These are phyloP conservation scores for Luvunga scandens DNA, from an alignment of 345 rosid species.

Conservation along the genomic window DNA sequence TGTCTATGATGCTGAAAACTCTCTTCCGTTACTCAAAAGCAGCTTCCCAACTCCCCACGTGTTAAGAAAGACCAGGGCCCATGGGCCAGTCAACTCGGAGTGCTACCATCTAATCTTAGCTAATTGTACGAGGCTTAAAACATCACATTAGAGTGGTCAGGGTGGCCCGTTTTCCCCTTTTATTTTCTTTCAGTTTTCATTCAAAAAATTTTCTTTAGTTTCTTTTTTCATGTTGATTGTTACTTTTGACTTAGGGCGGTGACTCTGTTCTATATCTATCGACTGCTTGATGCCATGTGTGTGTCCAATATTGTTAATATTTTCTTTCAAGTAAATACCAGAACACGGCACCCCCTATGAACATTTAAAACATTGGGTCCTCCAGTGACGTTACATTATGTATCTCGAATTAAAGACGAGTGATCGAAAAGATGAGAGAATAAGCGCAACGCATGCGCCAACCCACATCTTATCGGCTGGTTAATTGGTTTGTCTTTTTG, in stretches of 20 bases:
- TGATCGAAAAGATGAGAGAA: no score
- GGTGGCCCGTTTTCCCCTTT: neutral
- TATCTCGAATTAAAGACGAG: neutral
- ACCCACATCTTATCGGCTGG: neutral
- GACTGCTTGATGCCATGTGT: neutral
- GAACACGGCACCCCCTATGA: neutral
- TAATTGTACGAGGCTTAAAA: neutral
- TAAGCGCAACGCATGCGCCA: neutral
- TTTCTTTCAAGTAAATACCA: neutral
- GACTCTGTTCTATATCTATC: neutral
- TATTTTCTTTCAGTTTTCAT: no score
- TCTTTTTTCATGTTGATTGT: neutral
- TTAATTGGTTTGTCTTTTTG: neutral
- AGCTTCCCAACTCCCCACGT: neutral
- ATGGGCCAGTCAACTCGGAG: neutral
- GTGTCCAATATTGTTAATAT: neutral
- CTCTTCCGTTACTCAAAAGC: no score
- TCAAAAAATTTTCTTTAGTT: neutral
- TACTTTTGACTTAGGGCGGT: neutral
- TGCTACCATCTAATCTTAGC: neutral
- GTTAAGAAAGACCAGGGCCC: neutral
- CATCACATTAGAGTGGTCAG: neutral
- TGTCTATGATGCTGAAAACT: no score
- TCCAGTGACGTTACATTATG: neutral
- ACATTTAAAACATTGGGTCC: neutral